Evolutionary conservation across 2,329 filamentous ascomycete genomes (phyloP).

Genomic region (Ceratocystis albifundus): DNA sequence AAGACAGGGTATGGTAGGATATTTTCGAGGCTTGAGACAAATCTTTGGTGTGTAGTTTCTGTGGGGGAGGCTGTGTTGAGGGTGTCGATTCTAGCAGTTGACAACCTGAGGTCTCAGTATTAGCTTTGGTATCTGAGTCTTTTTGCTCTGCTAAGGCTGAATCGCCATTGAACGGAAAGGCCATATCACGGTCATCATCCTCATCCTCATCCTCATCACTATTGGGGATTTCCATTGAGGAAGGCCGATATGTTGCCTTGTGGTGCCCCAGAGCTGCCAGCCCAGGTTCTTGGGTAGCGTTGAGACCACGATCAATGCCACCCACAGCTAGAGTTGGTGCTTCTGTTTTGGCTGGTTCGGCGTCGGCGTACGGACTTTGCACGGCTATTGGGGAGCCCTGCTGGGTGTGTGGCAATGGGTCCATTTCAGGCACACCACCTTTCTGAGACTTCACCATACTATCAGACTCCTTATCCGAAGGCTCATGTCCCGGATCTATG

Average conservation of each 20-base stretch:
- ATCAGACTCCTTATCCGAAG: background rate
- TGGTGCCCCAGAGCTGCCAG: background rate
- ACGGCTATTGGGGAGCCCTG: background rate
- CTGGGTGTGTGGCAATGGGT: background rate
- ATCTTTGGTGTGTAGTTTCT: background rate
- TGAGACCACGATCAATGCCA: background rate
- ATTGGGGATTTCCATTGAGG: constrained; percentile 21
- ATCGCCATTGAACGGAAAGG: background rate
- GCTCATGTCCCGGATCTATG: background rate
- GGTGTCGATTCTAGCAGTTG: background rate
- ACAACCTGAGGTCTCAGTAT: background rate
- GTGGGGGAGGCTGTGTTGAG: background rate
- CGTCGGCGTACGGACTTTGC: background rate
- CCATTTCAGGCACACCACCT: background rate
- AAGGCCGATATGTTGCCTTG: constrained; percentile 1
- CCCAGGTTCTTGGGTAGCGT: background rate
- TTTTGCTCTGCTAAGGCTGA: background rate
- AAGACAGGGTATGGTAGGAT: background rate
- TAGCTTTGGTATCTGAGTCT: background rate
- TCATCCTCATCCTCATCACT: constrained; percentile 19
- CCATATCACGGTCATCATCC: background rate
- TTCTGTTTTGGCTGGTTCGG: background rate
- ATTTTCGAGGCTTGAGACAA: background rate
- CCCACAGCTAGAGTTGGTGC: too few relatives aligned
- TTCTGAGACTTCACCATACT: background rate